These are phyloP conservation scores for Liriodendron chinense DNA, from an alignment of 164 flowering plant genomes.

Conservation along the genomic window DNA sequence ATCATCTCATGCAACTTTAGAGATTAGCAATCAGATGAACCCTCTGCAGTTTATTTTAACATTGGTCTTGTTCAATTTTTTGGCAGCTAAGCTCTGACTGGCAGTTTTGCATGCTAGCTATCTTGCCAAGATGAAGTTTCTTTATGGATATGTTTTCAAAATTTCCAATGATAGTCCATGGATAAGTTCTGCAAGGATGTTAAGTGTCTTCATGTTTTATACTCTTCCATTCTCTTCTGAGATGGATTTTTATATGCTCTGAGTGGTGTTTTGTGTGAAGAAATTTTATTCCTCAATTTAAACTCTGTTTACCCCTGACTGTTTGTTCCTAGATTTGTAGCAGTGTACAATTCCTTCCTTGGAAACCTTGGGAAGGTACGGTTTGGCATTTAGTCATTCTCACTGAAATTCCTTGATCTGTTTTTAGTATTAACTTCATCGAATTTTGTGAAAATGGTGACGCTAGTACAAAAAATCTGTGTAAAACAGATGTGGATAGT, in stretches of 20 bases:
- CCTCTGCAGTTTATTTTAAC: too few relatives aligned
- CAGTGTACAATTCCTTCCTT: conserved; percentile 88
- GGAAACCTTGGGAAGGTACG: conserved; percentile 98
- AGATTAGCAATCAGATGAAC: too few relatives aligned
- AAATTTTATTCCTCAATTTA: not conserved
- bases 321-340: conserved; percentile 64
- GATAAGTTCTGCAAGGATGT: not conserved
- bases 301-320: conserved; percentile 29
- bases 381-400: not conserved
- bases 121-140: not conserved
- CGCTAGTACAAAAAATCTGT: not conserved
- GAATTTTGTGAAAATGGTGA: too few relatives aligned
- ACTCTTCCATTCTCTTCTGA: not conserved
- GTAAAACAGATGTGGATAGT: not conserved
- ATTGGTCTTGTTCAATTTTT: too few relatives aligned
- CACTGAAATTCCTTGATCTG: not conserved
- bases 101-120: not conserved
- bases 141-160: not conserved
- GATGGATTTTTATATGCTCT: not conserved
- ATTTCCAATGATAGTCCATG: not conserved
- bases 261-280: not conserved
- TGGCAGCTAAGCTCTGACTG: not conserved
- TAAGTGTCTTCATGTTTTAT: not conserved
- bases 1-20: not conserved
- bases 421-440: not conserved